Evolutionary conservation across 306 rosid species (phyloP).

Genomic region (Inga leiocalycina): DNA sequence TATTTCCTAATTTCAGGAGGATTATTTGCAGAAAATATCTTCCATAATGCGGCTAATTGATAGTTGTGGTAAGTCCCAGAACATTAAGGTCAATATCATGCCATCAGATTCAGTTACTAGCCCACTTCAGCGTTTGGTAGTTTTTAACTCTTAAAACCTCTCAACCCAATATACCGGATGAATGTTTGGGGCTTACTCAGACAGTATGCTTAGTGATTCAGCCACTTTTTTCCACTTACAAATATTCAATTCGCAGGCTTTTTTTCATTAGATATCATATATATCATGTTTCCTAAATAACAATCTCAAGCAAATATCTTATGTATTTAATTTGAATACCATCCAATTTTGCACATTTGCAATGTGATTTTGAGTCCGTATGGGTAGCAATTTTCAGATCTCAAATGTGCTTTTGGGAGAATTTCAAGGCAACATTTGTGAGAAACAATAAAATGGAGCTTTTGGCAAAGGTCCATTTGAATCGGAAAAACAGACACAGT

Average conservation of each 20-base stretch:
- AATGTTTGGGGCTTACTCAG: neutral
- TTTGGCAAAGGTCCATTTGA: too few species aligned
- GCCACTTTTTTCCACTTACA: neutral
- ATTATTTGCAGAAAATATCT: conserved; percentile 9
- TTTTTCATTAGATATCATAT: neutral
- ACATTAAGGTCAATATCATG: conserved; percentile 26
- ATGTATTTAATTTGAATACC: neutral
- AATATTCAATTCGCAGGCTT: neutral
- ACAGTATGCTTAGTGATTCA: neutral
- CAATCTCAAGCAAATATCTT: neutral
- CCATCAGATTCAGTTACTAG: conserved; percentile 37
- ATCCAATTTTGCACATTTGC: neutral
- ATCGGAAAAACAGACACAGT: too few species aligned
- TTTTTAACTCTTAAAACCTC: conserved; percentile 30
- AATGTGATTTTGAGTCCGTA: too few species aligned
- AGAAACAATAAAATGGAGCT: too few species aligned
- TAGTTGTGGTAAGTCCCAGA: conserved; percentile 39
- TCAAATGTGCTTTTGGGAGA: too few species aligned
- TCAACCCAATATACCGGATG: neutral
- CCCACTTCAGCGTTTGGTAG: neutral
- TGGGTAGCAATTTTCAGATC: neutral
- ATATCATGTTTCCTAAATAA: neutral
- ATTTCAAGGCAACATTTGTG: too few species aligned
- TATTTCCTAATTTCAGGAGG: conserved; percentile 12
- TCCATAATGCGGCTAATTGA: conserved; percentile 24